These are phyloP conservation scores for Euphorbia peplus DNA, from an alignment of 345 rosid genomes.

Conservation along the genomic window DNA sequence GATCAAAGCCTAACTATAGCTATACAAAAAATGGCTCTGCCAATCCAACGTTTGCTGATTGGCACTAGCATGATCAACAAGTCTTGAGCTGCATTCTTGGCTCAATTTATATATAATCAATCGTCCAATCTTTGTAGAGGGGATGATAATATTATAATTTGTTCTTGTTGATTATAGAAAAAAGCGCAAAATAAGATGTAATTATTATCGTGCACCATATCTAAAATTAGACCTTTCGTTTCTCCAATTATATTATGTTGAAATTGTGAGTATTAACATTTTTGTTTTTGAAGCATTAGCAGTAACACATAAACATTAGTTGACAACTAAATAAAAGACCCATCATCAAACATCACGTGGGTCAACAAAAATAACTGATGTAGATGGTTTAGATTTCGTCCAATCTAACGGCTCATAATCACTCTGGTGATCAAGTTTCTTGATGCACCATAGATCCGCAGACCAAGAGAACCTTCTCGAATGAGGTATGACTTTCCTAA, in stretches of 20 bases:
- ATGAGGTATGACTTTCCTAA: slow-evolving; percentile 52
- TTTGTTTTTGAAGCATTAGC: background rate
- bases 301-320: background rate
- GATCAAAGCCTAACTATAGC: no score
- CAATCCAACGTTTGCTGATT: no score
- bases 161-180: no score
- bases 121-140: no score
- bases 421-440: slow-evolving; percentile 35
- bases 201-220: no score
- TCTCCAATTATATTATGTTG: background rate
- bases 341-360: slow-evolving; percentile 61
- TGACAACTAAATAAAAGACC: background rate
- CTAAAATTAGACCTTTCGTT: no score
- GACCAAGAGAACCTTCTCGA: slow-evolving; percentile 68
- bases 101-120: no score
- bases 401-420: slow-evolving; percentile 34
- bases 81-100: no score
- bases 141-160: no score
- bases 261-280: slow-evolving; percentile 14
- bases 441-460: slow-evolving; percentile 72
- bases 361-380: slow-evolving; percentile 59
- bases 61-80: no score
- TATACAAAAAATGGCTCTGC: no score
- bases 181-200: no score
- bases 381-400: slow-evolving; percentile 33